These are phyloP conservation scores for Volvox carteri DNA, from an alignment of 163 green algal species.

Conservation along the genomic window DNA sequence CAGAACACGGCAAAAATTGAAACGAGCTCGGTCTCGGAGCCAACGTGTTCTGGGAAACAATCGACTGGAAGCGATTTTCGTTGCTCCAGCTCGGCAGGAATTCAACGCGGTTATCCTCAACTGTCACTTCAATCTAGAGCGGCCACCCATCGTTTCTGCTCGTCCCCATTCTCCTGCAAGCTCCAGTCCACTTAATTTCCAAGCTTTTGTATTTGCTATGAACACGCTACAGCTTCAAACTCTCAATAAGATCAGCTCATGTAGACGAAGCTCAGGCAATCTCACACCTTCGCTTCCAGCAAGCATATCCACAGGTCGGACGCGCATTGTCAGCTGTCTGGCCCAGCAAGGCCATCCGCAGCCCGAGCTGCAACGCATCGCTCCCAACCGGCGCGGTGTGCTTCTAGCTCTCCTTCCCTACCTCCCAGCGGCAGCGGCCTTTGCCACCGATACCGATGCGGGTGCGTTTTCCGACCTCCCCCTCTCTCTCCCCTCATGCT, in stretches of 20 bases:
- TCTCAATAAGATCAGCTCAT: neutral
- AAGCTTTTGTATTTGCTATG: neutral
- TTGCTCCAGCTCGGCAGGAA: no score
- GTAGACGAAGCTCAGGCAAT: no score
- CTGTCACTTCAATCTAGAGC: no score
- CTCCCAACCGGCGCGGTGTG: slow-evolving; percentile 11
- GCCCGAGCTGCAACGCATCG: neutral
- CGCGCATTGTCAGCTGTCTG: neutral
- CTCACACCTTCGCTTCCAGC: neutral
- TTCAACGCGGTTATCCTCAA: no score
- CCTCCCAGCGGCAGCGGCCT: neutral
- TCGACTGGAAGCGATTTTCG: no score
- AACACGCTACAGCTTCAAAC: neutral
- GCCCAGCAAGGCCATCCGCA: neutral
- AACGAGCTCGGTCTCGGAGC: no score
- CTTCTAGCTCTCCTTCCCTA: neutral
- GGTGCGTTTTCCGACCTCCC: neutral
- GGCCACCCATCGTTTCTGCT: no score
- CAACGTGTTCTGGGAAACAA: no score
- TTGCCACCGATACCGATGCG: neutral
- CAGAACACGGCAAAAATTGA: no score
- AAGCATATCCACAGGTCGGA: neutral
- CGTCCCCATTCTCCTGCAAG: no score
- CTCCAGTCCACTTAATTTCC: no score
- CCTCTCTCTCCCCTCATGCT: neutral